Evolutionary conservation across 176 grass and related monocot genomes (phyloP).

Genomic region (Zoysia pacifica): DNA sequence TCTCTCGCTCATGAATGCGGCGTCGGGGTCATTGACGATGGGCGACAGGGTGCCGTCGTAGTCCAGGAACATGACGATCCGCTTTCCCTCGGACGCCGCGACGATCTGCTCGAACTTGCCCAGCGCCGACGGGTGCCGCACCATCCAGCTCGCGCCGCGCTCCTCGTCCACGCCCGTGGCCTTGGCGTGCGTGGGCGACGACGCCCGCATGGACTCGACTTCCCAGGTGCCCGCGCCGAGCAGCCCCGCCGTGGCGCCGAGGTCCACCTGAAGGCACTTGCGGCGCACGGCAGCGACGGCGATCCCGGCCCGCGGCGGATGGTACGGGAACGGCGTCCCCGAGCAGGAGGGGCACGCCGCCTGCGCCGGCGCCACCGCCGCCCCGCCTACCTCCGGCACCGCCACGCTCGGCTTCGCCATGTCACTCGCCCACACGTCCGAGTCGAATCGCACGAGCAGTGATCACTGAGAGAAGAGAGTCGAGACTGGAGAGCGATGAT

Average conservation of each 20-base stretch:
- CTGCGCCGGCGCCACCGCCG: constrained; percentile 32
- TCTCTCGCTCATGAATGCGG: constrained; percentile 94
- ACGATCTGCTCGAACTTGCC: constrained; percentile 87
- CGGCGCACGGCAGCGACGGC: constrained; percentile 56
- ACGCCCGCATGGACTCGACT: constrained; percentile 93
- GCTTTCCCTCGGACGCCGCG: constrained; percentile 68
- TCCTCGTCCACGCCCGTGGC: constrained; percentile 61
- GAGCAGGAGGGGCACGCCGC: constrained; percentile 44
- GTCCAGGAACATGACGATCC: constrained; percentile 93
- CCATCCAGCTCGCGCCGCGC: constrained; percentile 56
- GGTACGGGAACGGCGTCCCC: constrained; percentile 61
- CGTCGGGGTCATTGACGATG: constrained; percentile 94
- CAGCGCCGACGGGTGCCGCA: constrained; percentile 80
- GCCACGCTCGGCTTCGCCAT: constrained; percentile 86
- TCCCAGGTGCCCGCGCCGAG: constrained; percentile 42
- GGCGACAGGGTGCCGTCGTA: constrained; percentile 97
- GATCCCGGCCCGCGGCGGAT: constrained; percentile 50
- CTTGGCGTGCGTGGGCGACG: constrained; percentile 92
- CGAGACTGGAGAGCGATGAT: not conserved
- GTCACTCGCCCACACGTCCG: too few relatives aligned
- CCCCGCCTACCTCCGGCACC: constrained; percentile 55
- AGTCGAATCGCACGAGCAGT: too few relatives aligned
- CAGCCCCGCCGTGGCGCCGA: constrained; percentile 38
- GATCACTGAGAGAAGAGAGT: not conserved
- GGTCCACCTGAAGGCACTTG: constrained; percentile 64